A percentile compares a stretch with the other conserved stretches of the same genome.
phyloP scores from a whole-genome alignment of 805 yeast genomes.

The Schizosaccharomyces osmophilus region DNA sequence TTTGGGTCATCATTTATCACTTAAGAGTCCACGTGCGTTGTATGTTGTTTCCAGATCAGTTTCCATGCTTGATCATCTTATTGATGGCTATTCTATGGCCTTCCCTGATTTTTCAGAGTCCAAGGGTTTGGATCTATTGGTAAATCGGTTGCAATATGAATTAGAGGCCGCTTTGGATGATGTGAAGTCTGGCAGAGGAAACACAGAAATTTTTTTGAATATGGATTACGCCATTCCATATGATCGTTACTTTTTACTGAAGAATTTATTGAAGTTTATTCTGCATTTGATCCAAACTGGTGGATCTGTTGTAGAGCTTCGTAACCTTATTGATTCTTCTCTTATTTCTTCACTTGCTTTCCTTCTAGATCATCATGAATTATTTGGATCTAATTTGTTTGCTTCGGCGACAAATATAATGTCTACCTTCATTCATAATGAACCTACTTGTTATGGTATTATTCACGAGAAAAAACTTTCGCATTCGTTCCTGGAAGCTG shows the following conservation, averaged over 20 bases:
- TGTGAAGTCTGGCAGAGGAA: constrained; percentile 8
- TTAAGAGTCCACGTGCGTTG: constrained; percentile 24
- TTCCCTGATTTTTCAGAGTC: constrained; percentile 38
- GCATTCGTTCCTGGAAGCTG: constrained; percentile 34
- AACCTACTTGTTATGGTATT: constrained; percentile 69
- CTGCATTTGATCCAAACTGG: constrained; percentile 42
- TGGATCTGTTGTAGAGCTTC: constrained; percentile 49
- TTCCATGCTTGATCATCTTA: constrained; percentile 26
- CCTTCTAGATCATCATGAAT: constrained; percentile 28
- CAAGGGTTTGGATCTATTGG: constrained; percentile 40
- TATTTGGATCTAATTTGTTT: constrained; percentile 45
- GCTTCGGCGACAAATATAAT: constrained; percentile 39
- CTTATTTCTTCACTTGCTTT: constrained; percentile 36
- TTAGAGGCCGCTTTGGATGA: constrained; percentile 27
- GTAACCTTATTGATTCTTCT: constrained; percentile 69
- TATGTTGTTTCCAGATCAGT: constrained; percentile 40
- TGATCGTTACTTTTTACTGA: constrained; percentile 19
- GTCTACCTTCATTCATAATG: constrained; percentile 55
- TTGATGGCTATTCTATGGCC: constrained; percentile 18
- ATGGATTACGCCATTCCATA: constrained; percentile 12
- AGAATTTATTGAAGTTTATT: constrained; percentile 37
- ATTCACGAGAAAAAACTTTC: constrained; percentile 56
- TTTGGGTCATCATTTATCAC: constrained; percentile 33
- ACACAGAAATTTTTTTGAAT: constrained; percentile 3
- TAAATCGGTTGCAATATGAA: constrained; percentile 40